These are phyloP conservation scores for Anisogramma anomala DNA, from an alignment of 2,329 filamentous ascomycete genomes.

Conservation along the genomic window DNA sequence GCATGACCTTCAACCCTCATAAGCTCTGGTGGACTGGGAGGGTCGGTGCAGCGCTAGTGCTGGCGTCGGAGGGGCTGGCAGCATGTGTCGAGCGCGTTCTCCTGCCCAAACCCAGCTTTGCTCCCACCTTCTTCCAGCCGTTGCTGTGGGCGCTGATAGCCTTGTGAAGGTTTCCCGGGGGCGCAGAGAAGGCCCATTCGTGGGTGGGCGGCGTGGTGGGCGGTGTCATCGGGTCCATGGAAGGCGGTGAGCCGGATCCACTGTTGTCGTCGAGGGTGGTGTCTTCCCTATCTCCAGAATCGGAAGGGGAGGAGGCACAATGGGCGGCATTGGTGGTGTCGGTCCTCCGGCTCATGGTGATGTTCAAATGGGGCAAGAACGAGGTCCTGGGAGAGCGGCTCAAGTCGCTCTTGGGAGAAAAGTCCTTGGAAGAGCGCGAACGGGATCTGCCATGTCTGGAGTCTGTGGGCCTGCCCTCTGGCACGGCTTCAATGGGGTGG, in stretches of 20 bases:
- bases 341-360: conserved; percentile 27
- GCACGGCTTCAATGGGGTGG: conserved; percentile 24
- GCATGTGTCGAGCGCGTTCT: conserved; percentile 37
- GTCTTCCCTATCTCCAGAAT: conserved; percentile 37
- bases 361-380: conserved; percentile 32
- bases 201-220: conserved; percentile 59
- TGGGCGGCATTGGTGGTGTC: conserved; percentile 26
- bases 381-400: conserved; percentile 33
- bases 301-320: conserved; percentile 34
- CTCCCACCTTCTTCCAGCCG: conserved; percentile 54
- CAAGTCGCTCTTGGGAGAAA: conserved; percentile 25
- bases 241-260: conserved; percentile 43
- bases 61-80: conserved; percentile 23
- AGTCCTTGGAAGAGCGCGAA: conserved; percentile 28
- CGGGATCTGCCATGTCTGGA: conserved; percentile 28
- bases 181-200: conserved; percentile 40
- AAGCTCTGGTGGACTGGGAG: conserved; percentile 20
- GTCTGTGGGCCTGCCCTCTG: conserved; percentile 27
- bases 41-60: conserved; percentile 11
- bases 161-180: conserved; percentile 42
- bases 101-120: conserved; percentile 46
- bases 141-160: conserved; percentile 44
- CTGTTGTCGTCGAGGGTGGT: conserved; percentile 52
- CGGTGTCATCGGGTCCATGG: conserved; percentile 58
- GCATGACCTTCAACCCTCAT: conserved; percentile 49